Evolutionary conservation across 345 rosid genomes (phyloP), one percentile per base, ranked within the genome.

Genomic region (Aquilaria malaccensis): DNA sequence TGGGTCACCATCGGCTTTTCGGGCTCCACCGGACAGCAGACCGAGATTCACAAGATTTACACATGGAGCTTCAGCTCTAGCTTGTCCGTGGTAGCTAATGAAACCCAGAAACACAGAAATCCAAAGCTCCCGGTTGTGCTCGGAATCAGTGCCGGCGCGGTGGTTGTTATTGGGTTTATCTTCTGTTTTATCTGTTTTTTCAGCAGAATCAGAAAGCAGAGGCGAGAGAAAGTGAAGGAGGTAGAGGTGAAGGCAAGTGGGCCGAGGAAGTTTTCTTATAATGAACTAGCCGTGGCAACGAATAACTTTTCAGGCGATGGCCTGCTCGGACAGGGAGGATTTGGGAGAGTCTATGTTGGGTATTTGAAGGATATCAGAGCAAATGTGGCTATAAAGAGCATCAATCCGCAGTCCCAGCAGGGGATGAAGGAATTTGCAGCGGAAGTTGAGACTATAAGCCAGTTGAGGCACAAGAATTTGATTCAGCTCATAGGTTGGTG

Each of bases 401-500:
- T 72, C 2, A 29, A 56, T 2, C 55, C 53, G 29, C 9, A 14
- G 13, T 69, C 71, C 15, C 58, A 48, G 6, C 67, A 71, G 60
- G 71, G 77, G 1, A 67, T 59, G 12, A 64, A 66, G 30, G 75
- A 78, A 51, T 78, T 69, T 2, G 61, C 52, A 0, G 33, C 62
- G 1, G 81, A 76, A 51, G 66, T 80, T 6, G 71, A 47, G 60
- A 70, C 67, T n/a, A 71, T 80, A 33, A 72, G 75, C 52, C 68
- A 62, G 50, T 22, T 74, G 65, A 66, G 81, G 63, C 81, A 80
- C 46, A 50, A 56, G 33, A 76, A 79, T 51, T 50, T 74, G 33
- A 78, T 76, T 10, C 60, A 68, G 37, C 76, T 79, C 3, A 45
- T 73, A 2, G 83, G 83, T 1, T 79, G 83, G 78, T 69, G 80